Conservation (phyloP, 148 eudicot species). For the Chenopodium formosanum region DNA sequence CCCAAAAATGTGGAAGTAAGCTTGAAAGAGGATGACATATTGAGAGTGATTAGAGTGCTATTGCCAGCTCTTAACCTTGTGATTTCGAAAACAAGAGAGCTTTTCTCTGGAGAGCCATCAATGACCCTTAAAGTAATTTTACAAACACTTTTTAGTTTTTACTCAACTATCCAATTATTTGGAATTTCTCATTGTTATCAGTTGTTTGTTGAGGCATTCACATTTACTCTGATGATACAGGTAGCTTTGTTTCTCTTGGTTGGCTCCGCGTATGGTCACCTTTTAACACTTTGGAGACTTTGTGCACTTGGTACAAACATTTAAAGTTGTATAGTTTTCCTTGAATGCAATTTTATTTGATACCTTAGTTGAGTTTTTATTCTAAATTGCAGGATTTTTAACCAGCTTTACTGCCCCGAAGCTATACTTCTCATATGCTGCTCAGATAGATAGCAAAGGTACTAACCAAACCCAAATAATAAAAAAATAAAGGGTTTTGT, state of each 20-base stretch:
- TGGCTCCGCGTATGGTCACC: conserved; percentile 87
- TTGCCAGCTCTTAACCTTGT: conserved; percentile 72
- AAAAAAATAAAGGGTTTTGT: not conserved
- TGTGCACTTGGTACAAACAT: conserved; percentile 65
- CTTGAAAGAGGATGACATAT: conserved; percentile 70
- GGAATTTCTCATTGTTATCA: not conserved
- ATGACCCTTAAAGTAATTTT: conserved; percentile 79
- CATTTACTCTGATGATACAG: conserved; percentile 34
- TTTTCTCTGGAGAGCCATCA: conserved; percentile 94
- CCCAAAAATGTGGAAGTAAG: conserved; percentile 34
- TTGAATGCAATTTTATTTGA: not conserved
- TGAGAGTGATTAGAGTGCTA: conserved; percentile 55
- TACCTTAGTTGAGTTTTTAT: not conserved
- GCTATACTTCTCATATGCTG: conserved; percentile 57
- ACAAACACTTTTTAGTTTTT: no score
- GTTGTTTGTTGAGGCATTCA: not conserved
- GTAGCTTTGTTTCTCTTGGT: conserved; percentile 61
- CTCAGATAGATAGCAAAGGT: conserved; percentile 56
- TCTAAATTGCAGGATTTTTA: conserved; percentile 65
- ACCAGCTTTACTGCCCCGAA: conserved; percentile 79
- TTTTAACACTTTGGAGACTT: conserved; percentile 70
- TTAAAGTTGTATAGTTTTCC: not conserved
- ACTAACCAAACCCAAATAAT: not conserved
- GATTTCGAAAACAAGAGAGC: conserved; percentile 49
- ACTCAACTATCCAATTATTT: no score